Evolutionary conservation across 2,329 filamentous ascomycete species (phyloP).

Genomic region (Aspergillus novoparasiticus): DNA sequence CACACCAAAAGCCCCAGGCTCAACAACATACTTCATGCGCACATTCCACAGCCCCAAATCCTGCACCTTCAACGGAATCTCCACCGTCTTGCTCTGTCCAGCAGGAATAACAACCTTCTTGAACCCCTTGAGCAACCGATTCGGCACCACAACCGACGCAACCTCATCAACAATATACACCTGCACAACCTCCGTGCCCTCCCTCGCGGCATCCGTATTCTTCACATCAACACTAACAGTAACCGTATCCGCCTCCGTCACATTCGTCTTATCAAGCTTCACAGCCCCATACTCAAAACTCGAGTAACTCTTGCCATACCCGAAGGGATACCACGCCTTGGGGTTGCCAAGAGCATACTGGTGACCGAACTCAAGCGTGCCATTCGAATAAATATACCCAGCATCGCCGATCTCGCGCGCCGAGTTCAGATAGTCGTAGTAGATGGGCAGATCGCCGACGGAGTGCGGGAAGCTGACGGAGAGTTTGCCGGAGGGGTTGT

Average conservation of each 20-base stretch:
- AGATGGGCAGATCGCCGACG: slow-evolving; percentile 68
- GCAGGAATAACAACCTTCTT: slow-evolving; percentile 65
- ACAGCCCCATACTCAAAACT: slow-evolving; percentile 58
- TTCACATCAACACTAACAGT: slow-evolving; percentile 64
- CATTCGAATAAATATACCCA: slow-evolving; percentile 58
- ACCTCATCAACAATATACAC: slow-evolving; percentile 67
- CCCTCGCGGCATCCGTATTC: slow-evolving; percentile 56
- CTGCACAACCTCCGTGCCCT: slow-evolving; percentile 69
- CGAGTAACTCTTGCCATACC: slow-evolving; percentile 68
- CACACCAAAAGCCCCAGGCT: slow-evolving; percentile 68
- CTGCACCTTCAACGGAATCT: slow-evolving; percentile 53
- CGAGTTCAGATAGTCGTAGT: slow-evolving; percentile 73
- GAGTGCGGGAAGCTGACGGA: slow-evolving; percentile 68
- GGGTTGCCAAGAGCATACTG: slow-evolving; percentile 66
- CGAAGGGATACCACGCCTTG: slow-evolving; percentile 65
- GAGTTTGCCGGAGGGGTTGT: slow-evolving; percentile 68
- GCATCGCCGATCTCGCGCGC: slow-evolving; percentile 58
- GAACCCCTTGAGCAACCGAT: slow-evolving; percentile 67
- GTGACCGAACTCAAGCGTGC: slow-evolving; percentile 64
- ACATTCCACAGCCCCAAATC: slow-evolving; percentile 60
- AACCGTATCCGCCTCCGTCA: slow-evolving; percentile 58
- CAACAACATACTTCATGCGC: slow-evolving; percentile 71
- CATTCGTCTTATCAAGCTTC: slow-evolving; percentile 41
- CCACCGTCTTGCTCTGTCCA: slow-evolving; percentile 59
- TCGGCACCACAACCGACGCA: slow-evolving; percentile 65